Base-by-base conservation (phyloP, 306 rosid species). In the Ziziphus jujuba region DNA sequence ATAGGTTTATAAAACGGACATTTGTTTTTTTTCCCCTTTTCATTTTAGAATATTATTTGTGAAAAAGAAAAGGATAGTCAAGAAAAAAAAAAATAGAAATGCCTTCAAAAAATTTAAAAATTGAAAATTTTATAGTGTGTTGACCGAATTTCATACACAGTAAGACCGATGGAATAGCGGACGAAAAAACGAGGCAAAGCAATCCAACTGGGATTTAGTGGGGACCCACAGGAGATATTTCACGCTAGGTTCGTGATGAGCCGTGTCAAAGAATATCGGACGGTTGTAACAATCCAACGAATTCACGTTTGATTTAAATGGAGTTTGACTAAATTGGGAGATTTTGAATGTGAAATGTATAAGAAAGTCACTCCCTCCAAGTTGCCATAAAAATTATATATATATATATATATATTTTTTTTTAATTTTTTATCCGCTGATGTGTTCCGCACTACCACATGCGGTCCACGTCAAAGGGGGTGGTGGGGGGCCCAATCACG, bases 391-490 rank as follows among this genome's bases (percentile, higher is more conserved):
- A 16, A 11, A 6, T 56, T n/a, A n/a, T n/a, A n/a, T n/a, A n/a
- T n/a, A n/a, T n/a, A n/a, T n/a, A n/a, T n/a, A n/a, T n/a, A n/a
- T n/a, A 17, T 25, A 24, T 2, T 8, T 24, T 5, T 1, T 7
- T 2, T 12, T 2, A 0, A 4, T 44, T 19, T 51, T 6, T n/a
- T 61, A 20, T 54, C 10, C 53, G 71, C 73, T 72, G 76, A 72
- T 63, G 67, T 47, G 79, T 59, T 2, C 23, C 54, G 71, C 85
- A 76, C 73, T 38, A 24, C n/a, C 65, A 48, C 82, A 22, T 65
- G 82, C 56, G 65, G 73, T 72, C 76, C 76, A 68, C 76, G 76
- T 68, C 75, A 65, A 61, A 7, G 62, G 34, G 28, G 10, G 0
- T 12, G 23, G 8, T 6, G 2, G 4, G 52, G 38, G 19, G 24